phyloP scores from a whole-genome alignment of 371 early-diverging fungal species.

The Conidiobolus incongruus region DNA sequence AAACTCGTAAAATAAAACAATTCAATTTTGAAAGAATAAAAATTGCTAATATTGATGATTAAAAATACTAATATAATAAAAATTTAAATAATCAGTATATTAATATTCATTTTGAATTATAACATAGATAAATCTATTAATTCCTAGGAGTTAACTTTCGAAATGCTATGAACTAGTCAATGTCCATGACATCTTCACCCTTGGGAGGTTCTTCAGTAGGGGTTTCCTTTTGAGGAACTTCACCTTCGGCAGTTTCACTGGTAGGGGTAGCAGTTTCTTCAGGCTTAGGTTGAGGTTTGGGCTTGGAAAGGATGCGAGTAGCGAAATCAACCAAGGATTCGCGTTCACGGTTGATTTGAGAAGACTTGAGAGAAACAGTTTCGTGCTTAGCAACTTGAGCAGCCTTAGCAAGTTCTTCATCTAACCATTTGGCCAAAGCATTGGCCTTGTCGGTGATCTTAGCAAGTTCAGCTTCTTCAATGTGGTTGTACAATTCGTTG shows the following conservation, averaged over 20 bases:
- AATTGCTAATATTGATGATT: no score
- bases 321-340: constrained; percentile 12
- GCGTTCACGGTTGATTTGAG: constrained; percentile 52
- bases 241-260: constrained; percentile 12
- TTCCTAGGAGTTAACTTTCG: no score
- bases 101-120: no score
- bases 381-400: constrained; percentile 47
- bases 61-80: no score
- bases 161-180: constrained; percentile 1
- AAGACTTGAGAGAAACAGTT: constrained; percentile 36
- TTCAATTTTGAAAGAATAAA: no score
- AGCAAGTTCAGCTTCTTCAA: constrained; percentile 65
- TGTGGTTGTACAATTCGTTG: constrained; percentile 75
- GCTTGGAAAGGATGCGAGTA: constrained; percentile 65
- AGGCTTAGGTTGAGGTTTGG: constrained; percentile 49
- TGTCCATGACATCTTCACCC: constrained; percentile 10
- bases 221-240: no score
- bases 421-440: constrained; percentile 71
- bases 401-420: constrained; percentile 52
- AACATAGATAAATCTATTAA: no score
- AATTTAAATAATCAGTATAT: no score
- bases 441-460: constrained; percentile 48
- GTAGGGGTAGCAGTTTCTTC: constrained; percentile 27
- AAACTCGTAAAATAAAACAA: no score
- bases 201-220: constrained; percentile 20